A percentile compares a stretch with the other conserved stretches of the same genome.
These are phyloP conservation scores for Nakazawaea ernobii DNA, from an alignment of 805 yeast species.

Conservation along the genomic window DNA sequence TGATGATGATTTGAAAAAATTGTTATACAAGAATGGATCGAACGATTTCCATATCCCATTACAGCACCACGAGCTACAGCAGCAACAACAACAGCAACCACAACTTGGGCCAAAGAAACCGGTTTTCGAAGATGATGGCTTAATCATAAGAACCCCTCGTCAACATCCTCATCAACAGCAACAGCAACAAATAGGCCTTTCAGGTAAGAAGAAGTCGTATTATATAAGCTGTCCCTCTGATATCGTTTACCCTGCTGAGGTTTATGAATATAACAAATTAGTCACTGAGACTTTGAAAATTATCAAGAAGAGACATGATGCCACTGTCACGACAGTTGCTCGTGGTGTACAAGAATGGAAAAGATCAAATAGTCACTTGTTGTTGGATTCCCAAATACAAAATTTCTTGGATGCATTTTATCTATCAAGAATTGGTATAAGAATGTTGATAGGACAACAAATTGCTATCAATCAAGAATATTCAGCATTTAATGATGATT, in stretches of 20 bases:
- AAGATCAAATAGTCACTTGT: constrained; percentile 34
- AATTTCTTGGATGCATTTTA: constrained; percentile 80
- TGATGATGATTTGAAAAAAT: constrained; percentile 32
- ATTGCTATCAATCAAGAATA: constrained; percentile 75
- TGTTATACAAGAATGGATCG: constrained; percentile 23
- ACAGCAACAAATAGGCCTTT: constrained; percentile 10
- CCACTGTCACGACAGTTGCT: constrained; percentile 88
- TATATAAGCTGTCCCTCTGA: constrained; percentile 47
- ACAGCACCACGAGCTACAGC: constrained; percentile 9
- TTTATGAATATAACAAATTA: constrained; percentile 59
- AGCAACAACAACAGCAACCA: constrained; percentile 11
- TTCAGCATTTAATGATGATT: constrained; percentile 44
- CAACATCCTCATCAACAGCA: constrained; percentile 14
- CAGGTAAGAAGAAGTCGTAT: constrained; percentile 37
- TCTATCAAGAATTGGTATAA: constrained; percentile 85
- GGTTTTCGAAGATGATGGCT: constrained; percentile 44
- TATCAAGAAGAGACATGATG: constrained; percentile 83
- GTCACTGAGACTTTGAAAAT: constrained; percentile 62
- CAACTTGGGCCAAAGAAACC: constrained; percentile 5
- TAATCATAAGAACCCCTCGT: constrained; percentile 20
- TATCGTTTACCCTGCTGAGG: constrained; percentile 67
- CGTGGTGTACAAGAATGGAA: constrained; percentile 94
- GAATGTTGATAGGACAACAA: constrained; percentile 94
- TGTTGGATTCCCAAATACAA: constrained; percentile 70
- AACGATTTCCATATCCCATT: constrained; percentile 13